These are phyloP conservation scores for Leishmania arabica DNA, from an alignment of 208 protist genomes.

Conservation along the genomic window DNA sequence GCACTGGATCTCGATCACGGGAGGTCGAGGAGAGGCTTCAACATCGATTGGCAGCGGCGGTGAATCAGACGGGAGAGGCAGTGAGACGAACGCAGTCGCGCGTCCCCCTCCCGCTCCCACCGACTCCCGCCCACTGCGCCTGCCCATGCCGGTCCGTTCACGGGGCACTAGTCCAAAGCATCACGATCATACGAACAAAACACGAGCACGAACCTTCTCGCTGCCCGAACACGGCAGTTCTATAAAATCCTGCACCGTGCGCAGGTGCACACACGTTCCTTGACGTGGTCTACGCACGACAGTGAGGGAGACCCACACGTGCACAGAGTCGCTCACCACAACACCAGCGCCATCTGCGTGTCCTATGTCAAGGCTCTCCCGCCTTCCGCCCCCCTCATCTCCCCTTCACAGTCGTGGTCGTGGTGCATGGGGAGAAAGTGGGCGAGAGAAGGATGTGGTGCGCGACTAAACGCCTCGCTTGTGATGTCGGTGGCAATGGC, in stretches of 20 bases:
- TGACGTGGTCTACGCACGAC: not conserved
- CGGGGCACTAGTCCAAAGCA: not conserved
- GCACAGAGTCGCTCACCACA: not conserved
- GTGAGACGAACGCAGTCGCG: not conserved
- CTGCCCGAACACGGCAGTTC: not conserved
- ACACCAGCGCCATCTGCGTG: not conserved
- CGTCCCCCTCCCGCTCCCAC: not conserved
- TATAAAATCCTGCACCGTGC: not conserved
- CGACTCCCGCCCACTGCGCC: not conserved
- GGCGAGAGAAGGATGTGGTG: not conserved
- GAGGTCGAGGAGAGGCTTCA: not conserved
- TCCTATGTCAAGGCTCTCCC: not conserved
- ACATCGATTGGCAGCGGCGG: not conserved
- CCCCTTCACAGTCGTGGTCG: not conserved
- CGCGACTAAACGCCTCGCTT: not conserved
- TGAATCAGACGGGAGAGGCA: not conserved
- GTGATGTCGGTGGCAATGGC: not conserved
- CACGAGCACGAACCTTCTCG: not conserved
- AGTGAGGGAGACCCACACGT: not conserved
- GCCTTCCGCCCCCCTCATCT: too few species aligned
- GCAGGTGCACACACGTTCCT: not conserved
- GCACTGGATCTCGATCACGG: not conserved
- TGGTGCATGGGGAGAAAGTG: not conserved
- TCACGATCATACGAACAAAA: not conserved
- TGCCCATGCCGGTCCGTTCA: not conserved